These are phyloP conservation scores for Rhodotorula paludigena DNA, from an alignment of 768 basidiomycete genomes.

Conservation along the genomic window DNA sequence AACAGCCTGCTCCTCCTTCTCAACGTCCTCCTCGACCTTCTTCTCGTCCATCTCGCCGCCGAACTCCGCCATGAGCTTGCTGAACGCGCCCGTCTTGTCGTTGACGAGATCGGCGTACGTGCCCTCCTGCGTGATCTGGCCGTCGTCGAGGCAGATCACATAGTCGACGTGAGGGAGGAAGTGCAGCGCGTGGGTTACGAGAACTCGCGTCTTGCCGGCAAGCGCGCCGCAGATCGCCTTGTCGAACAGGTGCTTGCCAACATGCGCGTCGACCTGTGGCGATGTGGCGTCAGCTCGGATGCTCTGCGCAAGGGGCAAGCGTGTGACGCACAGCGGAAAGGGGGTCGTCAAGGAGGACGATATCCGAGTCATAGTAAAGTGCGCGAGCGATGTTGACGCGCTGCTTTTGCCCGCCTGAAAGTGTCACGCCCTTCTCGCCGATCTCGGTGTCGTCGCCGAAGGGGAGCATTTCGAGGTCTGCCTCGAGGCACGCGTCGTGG, in stretches of 20 bases:
- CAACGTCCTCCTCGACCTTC: constrained; percentile 38
- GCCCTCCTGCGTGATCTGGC: constrained; percentile 71
- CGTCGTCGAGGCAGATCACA: constrained; percentile 72
- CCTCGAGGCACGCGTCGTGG: constrained; percentile 31
- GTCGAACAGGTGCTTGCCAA: constrained; percentile 79
- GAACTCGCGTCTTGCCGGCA: constrained; percentile 70
- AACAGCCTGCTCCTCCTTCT: constrained; percentile 17
- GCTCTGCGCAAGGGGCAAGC: too few relatives aligned
- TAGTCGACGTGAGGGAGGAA: constrained; percentile 80
- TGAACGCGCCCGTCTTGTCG: constrained; percentile 60
- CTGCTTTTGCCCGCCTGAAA: constrained; percentile 55
- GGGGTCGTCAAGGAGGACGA: constrained; percentile 67
- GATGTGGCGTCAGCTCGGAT: background rate
- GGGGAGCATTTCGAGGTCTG: constrained; percentile 37
- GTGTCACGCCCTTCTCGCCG: constrained; percentile 60
- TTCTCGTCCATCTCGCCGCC: constrained; percentile 44
- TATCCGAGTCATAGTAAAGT: constrained; percentile 77
- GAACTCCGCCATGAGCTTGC: constrained; percentile 67
- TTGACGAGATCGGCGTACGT: constrained; percentile 69
- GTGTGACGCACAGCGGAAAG: constrained; percentile 48
- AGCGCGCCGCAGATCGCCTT: constrained; percentile 66
- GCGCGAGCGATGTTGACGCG: constrained; percentile 79
- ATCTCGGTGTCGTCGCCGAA: constrained; percentile 50
- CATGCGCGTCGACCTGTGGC: constrained; percentile 70
- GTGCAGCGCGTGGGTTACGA: constrained; percentile 89